Evolutionary conservation across 371 early-diverging fungal genomes (phyloP), one percentile per base, ranked within the genome.

Genomic region (Paramicrosporidium saccamoebae): DNA sequence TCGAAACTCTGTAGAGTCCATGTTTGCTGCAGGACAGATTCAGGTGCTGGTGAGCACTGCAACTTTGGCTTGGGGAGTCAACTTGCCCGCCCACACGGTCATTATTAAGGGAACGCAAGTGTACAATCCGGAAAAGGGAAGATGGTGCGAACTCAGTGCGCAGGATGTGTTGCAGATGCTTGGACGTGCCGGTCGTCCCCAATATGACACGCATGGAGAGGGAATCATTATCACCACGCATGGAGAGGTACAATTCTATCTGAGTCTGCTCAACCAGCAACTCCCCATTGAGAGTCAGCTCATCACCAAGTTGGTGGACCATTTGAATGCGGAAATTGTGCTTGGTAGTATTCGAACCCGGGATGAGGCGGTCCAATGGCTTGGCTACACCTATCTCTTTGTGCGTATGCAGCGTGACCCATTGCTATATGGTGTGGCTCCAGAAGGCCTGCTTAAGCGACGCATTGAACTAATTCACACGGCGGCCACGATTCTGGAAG

Each of bases 21-120:
- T 84, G 35, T 97, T 96, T 45, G 60, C 55, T 10, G 73, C 66
- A 22, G 73, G 75, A 1, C 71, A 74, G 27, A 50, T 99, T 29
- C 65, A 75, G 43, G 78, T 95, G 8, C 56, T 99, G 21, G 75
- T 82, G 16, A 81, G 78, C 3, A 99, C 99, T 5, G 84, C 96
- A 7, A 99, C 99, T 0, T 51, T 99, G 22, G 98, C 98, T 14
- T 96, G 97, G 96, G 99, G 99, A 48, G 98, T 99, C 27, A 99
- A 99, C 41, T 57, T 99, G 34, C 99, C 99, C 12, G 97, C 97
- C 8, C 81, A 95, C 41, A 67, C 82, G 2, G 97, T 96, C 22
- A 74, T 99, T 24, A 90, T 99, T 43, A 92, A 88, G 48, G 96
- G 96, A 6, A 96, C 97, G 4, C 79, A 79, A 37, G 73, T 90